Evolutionary conservation across 129 eudicot genomes (phyloP).

Genomic region (Solidago caesia): DNA sequence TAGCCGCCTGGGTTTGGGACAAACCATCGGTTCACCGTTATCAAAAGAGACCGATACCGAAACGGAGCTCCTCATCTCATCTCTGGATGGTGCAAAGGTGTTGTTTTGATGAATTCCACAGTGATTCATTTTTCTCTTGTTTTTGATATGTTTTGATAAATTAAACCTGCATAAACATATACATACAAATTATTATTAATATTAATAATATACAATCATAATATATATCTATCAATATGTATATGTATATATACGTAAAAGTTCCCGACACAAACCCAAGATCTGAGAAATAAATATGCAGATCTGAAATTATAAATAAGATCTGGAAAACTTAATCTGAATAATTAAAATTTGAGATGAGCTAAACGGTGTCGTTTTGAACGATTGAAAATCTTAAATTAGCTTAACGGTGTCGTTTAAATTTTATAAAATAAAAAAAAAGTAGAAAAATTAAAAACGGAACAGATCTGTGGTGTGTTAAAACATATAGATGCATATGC

Average conservation of each 20-base stretch:
- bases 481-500: background rate
- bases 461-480: conserved; percentile 25
- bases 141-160: background rate
- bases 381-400: background rate
- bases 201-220: no score
- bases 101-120: conserved; percentile 63
- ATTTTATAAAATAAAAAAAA: background rate
- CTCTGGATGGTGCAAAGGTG: conserved; percentile 50
- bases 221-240: background rate
- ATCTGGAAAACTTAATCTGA: background rate
- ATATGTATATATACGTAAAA: background rate
- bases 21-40: conserved; percentile 64
- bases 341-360: background rate
- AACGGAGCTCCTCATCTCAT: conserved; percentile 64
- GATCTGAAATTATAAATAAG: conserved; percentile 21
- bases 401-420: background rate
- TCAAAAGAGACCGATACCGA: conserved; percentile 39
- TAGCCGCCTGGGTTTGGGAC: conserved; percentile 81
- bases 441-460: background rate
- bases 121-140: conserved; percentile 45
- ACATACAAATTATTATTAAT: no score
- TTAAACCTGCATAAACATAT: background rate
- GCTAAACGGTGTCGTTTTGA: background rate
- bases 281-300: conserved; percentile 18
- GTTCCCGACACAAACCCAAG: conserved; percentile 23